Evolutionary conservation across 306 rosid species (phyloP).

Genomic region (Vicia villosa): DNA sequence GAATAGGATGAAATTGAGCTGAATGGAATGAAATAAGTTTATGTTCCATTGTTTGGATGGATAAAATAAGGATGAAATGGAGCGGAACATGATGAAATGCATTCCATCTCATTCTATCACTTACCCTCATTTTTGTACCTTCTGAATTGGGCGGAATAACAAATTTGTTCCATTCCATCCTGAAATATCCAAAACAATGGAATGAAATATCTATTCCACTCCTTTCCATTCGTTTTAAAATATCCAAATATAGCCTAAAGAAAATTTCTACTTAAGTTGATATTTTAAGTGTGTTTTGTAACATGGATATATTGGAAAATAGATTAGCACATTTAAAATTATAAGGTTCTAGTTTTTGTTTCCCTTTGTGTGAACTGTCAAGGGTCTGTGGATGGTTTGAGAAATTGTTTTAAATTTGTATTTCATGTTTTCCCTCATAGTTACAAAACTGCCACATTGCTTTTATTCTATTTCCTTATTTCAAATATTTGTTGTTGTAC

Average conservation of each 20-base stretch:
- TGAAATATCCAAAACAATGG: too few species aligned
- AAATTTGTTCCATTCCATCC: too few species aligned
- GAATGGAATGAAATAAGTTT: too few species aligned
- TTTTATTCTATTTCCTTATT: neutral
- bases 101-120: too few species aligned
- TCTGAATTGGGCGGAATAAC: too few species aligned
- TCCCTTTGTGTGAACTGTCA: slow-evolving; percentile 15
- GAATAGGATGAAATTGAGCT: too few species aligned
- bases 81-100: too few species aligned
- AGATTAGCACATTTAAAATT: neutral
- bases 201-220: too few species aligned
- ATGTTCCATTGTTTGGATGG: too few species aligned
- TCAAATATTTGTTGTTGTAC: neutral
- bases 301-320: slow-evolving; percentile 9
- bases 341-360: neutral
- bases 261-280: neutral
- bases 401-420: neutral
- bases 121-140: too few species aligned
- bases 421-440: neutral
- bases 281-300: neutral
- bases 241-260: neutral
- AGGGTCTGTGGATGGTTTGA: neutral
- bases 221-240: too few species aligned
- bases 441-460: neutral
- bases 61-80: too few species aligned